Percentiles rank a stretch among this genome's conserved stretches.
phyloP scores from a whole-genome alignment of 352 stramenopile species.

The Phytophthora meadii region DNA sequence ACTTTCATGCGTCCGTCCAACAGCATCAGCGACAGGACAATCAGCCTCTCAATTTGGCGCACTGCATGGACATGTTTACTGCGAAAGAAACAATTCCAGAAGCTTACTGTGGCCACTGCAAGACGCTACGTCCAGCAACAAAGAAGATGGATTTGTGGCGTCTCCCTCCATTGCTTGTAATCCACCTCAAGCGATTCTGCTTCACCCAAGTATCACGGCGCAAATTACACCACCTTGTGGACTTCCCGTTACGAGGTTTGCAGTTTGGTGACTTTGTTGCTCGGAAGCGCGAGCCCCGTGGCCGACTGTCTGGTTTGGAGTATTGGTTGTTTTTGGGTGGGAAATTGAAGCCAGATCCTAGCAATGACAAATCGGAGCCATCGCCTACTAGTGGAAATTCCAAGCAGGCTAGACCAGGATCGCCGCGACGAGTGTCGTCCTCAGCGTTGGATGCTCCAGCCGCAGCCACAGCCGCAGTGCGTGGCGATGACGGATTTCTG shows the following conservation, averaged over 20 bases:
- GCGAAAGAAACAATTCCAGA: conserved; percentile 82
- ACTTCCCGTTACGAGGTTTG: conserved; percentile 95
- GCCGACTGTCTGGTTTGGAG: conserved; percentile 55
- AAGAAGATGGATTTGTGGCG: conserved; percentile 98
- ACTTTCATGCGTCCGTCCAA: conserved; percentile 70
- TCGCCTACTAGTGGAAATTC: conserved; percentile 10
- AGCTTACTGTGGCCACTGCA: conserved; percentile 82
- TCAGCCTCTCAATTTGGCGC: conserved; percentile 78
- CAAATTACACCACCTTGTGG: conserved; percentile 97
- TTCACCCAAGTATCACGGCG: conserved; percentile 92
- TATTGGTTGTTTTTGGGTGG: conserved; percentile 85
- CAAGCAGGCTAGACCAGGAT: conserved; percentile 15
- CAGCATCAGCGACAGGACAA: conserved; percentile 77
- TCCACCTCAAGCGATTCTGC: conserved; percentile 99
- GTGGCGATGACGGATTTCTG: conserved; percentile 64
- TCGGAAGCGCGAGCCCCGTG: conserved; percentile 53
- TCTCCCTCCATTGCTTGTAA: conserved; percentile 97
- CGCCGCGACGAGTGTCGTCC: conserved; percentile 24
- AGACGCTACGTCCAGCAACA: conserved; percentile 92
- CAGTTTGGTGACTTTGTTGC: conserved; percentile 88
- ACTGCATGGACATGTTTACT: conserved; percentile 90
- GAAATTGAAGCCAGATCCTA: conserved; percentile 49
- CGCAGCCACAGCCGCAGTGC: conserved; percentile 60
- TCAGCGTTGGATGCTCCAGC: conserved; percentile 67
- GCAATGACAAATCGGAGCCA: conserved; percentile 9